A percentile compares a stretch with the other conserved stretches of the same genome.
phyloP scores from a whole-genome alignment of 1,284 basidiomycete genomes.

The Coniophora puteana region DNA sequence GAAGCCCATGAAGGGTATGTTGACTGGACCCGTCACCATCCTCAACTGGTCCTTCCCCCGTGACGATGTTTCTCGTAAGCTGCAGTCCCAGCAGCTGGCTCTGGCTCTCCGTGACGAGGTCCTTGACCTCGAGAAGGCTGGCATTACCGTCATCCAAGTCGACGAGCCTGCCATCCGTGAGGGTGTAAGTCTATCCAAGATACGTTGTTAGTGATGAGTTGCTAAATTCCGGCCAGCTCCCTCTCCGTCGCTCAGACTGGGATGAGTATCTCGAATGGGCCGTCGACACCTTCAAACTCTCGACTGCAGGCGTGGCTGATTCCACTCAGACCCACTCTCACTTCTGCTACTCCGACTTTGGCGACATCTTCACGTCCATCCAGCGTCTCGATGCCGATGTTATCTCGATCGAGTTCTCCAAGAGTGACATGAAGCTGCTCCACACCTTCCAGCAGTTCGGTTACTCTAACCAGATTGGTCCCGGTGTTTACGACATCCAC shows the following conservation, averaged over 20 bases:
- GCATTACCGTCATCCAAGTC: constrained; percentile 98
- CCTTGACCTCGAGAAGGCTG: constrained; percentile 94
- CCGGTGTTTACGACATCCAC: constrained; percentile 99
- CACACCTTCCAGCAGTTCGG: constrained; percentile 94
- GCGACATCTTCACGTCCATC: constrained; percentile 98
- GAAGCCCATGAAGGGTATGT: constrained; percentile 99
- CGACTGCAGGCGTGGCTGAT: constrained; percentile 92
- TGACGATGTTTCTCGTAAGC: constrained; percentile 93
- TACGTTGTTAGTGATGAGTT: not conserved
- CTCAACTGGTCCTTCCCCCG: constrained; percentile 99
- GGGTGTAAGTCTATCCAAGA: constrained; percentile 57
- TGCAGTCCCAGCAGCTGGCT: constrained; percentile 98
- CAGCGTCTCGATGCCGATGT: constrained; percentile 98
- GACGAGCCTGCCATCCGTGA: constrained; percentile 99
- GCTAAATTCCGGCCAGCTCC: constrained; percentile 48
- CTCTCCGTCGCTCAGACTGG: constrained; percentile 94
- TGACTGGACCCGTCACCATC: constrained; percentile 95
- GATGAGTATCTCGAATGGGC: constrained; percentile 94
- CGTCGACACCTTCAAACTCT: constrained; percentile 95
- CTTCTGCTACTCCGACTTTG: constrained; percentile 97
- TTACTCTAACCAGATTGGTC: constrained; percentile 98
- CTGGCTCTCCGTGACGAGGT: constrained; percentile 99
- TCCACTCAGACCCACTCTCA: constrained; percentile 95
- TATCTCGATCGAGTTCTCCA: constrained; percentile 98
- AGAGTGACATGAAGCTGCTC: constrained; percentile 97